These are phyloP conservation scores for Sporothrix globosa DNA, from an alignment of 2,329 filamentous ascomycete genomes.

Conservation along the genomic window DNA sequence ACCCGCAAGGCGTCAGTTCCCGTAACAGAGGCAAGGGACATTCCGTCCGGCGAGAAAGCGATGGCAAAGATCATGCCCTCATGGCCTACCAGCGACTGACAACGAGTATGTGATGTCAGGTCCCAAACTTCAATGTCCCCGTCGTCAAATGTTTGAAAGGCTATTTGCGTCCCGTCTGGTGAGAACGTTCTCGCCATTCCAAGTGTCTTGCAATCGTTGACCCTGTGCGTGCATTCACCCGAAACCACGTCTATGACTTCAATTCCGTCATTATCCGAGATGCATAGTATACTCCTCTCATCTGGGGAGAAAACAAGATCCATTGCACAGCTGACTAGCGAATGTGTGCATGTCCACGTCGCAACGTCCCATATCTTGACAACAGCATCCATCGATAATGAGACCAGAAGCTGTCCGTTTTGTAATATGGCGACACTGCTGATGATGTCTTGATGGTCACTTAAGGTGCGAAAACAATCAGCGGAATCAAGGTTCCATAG, in stretches of 20 bases:
- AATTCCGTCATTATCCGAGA: background rate
- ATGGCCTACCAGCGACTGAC: background rate
- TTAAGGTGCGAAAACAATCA: background rate
- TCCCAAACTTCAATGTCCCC: background rate
- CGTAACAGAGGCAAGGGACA: background rate
- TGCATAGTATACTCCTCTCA: background rate
- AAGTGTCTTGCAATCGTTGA: background rate
- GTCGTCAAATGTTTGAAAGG: background rate
- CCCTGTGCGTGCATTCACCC: background rate
- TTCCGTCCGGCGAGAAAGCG: background rate
- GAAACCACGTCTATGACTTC: background rate
- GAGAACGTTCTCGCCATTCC: background rate
- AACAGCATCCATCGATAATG: background rate
- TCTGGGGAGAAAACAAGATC: background rate
- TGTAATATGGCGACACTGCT: background rate
- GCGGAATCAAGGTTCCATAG: background rate
- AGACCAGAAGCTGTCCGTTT: background rate
- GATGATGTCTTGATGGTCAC: background rate
- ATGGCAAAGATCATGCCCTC: background rate
- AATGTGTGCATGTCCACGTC: background rate
- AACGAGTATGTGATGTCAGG: background rate
- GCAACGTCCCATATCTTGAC: background rate
- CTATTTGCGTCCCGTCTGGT: background rate
- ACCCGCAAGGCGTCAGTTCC: background rate
- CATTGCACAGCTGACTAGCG: background rate